A percentile compares a stretch with the other conserved stretches of the same genome.
These are phyloP conservation scores for Carex parvula DNA, from an alignment of 176 grass and related monocot species.

Conservation along the genomic window DNA sequence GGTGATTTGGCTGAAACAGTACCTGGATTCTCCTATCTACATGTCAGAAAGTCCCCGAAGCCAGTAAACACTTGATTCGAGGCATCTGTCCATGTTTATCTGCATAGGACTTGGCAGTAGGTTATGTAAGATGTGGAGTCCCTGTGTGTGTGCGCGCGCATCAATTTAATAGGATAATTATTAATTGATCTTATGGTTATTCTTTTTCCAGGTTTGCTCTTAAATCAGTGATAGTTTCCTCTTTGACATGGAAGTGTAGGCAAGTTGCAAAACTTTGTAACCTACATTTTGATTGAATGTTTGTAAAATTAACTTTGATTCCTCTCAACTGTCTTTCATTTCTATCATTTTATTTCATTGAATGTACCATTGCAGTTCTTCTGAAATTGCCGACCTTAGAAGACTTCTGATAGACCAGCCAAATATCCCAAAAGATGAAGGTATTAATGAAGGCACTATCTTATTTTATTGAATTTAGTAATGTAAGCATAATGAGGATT, in stretches of 20 bases:
- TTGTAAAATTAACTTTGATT: neutral
- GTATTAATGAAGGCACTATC: slow-evolving; percentile 26
- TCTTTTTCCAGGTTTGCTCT: slow-evolving; percentile 43
- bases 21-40: no score
- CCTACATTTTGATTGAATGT: neutral
- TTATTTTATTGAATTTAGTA: neutral
- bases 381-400: slow-evolving; percentile 47
- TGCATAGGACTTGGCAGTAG: no score
- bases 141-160: no score
- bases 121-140: no score
- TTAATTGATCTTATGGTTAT: slow-evolving; percentile 8
- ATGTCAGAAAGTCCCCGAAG: no score
- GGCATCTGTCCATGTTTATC: no score
- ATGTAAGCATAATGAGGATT: neutral
- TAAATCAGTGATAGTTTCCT: slow-evolving; percentile 54
- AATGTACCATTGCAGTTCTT: slow-evolving; percentile 47
- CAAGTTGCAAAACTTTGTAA: slow-evolving; percentile 18
- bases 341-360: neutral
- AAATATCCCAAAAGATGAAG: slow-evolving; percentile 84
- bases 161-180: neutral
- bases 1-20: no score
- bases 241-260: slow-evolving; percentile 63
- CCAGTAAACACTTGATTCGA: no score
- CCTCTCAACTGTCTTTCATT: neutral
- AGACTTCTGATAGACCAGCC: slow-evolving; percentile 78